A percentile compares a stretch with the other conserved stretches of the same genome.
phyloP scores from a whole-genome alignment of 2,329 filamentous ascomycete genomes.

The Aspergillus fumigatiaffinis region DNA sequence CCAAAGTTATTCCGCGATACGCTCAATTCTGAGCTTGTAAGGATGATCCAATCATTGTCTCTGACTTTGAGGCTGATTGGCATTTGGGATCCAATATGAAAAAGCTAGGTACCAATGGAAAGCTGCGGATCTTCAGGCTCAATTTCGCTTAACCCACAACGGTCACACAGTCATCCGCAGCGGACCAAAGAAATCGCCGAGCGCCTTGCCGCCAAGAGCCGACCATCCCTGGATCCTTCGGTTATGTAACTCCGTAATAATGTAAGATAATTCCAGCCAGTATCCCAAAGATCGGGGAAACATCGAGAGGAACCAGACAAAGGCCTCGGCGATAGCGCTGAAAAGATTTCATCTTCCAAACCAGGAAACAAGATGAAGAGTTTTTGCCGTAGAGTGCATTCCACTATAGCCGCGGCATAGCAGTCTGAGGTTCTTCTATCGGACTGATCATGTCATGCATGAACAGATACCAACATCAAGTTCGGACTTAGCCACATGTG shows the following conservation, averaged over 20 bases:
- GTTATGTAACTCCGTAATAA: background rate
- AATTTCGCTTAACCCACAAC: constrained; percentile 32
- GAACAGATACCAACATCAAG: constrained; percentile 9
- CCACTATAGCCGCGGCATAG: background rate
- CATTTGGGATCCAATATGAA: constrained; percentile 11
- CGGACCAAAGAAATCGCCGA: constrained; percentile 17
- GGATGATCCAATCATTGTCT: constrained; percentile 1
- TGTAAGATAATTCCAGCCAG: background rate
- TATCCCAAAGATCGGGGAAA: background rate
- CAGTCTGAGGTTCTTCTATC: too few relatives aligned
- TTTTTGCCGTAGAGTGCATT: background rate
- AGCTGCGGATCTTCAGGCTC: constrained; percentile 18
- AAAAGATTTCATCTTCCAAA: background rate
- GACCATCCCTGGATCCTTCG: constrained; percentile 14
- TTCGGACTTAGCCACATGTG: background rate
- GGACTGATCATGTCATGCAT: background rate
- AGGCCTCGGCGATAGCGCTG: background rate
- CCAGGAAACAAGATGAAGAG: background rate
- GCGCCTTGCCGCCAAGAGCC: constrained; percentile 11
- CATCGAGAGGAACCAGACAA: background rate
- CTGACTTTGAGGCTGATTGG: constrained; percentile 16
- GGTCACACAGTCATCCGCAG: constrained; percentile 15
- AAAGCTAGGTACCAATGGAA: constrained; percentile 22
- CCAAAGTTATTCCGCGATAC: background rate
- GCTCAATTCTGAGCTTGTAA: constrained; percentile 1